Percentiles rank a stretch among this genome's conserved stretches.
These are phyloP conservation scores for Thamnidium elegans DNA, from an alignment of 192 early-diverging fungal genomes.

Conservation along the genomic window DNA sequence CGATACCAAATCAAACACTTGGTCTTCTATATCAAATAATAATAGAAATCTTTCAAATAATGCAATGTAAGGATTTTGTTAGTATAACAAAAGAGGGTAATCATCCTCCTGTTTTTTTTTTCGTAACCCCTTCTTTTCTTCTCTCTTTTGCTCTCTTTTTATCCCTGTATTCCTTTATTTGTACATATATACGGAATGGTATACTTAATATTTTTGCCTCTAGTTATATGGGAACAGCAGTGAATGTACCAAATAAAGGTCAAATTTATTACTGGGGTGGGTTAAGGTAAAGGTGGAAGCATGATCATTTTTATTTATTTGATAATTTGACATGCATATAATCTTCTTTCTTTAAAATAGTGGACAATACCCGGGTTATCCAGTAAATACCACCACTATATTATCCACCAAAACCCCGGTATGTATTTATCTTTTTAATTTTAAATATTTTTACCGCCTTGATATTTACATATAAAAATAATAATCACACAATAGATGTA, in stretches of 20 bases:
- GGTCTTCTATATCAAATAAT: slow-evolving; percentile 1
- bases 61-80: background rate
- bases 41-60: background rate
- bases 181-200: background rate
- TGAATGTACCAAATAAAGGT: background rate
- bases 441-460: no score
- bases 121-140: no score
- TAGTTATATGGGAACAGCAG: slow-evolving; percentile 6
- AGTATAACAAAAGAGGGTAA: no score
- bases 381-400: background rate
- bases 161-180: background rate
- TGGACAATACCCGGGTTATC: slow-evolving; percentile 2
- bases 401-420: background rate
- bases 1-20: background rate
- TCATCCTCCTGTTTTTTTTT: no score
- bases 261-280: slow-evolving; percentile 5
- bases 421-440: background rate
- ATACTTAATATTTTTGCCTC: background rate
- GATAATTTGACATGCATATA: background rate
- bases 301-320: no score
- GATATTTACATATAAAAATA: no score
- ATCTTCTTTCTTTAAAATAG: background rate
- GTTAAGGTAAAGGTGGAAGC: background rate
- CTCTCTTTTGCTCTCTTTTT: no score
- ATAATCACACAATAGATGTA: background rate